These are phyloP conservation scores for Daucus carota DNA, from an alignment of 129 eudicot species.

Conservation along the genomic window DH1_v3.0 NC_030385.2:44807501-44808000, in stretches of 20 bases:
- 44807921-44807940: neutral
- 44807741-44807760: neutral
- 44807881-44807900: neutral
- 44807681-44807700: neutral
- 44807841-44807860: neutral
- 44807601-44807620: conserved; percentile 61
- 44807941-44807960: too few relatives aligned
- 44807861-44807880: neutral
- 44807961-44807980: neutral
- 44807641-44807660: conserved; percentile 75
- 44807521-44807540: conserved; percentile 78
- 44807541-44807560: conserved; percentile 92
- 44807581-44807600: conserved; percentile 83
- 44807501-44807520: conserved; percentile 81
- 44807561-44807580: conserved; percentile 39
- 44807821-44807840: neutral
- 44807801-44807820: neutral
- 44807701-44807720: neutral
- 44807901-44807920: neutral
- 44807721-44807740: neutral
- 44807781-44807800: neutral
- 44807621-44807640: conserved; percentile 83
- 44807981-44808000: neutral
- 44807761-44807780: neutral
- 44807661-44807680: conserved; percentile 50